phyloP scores from a whole-genome alignment of 2,329 filamentous ascomycete genomes.

The Apiospora pterosperma region DNA sequence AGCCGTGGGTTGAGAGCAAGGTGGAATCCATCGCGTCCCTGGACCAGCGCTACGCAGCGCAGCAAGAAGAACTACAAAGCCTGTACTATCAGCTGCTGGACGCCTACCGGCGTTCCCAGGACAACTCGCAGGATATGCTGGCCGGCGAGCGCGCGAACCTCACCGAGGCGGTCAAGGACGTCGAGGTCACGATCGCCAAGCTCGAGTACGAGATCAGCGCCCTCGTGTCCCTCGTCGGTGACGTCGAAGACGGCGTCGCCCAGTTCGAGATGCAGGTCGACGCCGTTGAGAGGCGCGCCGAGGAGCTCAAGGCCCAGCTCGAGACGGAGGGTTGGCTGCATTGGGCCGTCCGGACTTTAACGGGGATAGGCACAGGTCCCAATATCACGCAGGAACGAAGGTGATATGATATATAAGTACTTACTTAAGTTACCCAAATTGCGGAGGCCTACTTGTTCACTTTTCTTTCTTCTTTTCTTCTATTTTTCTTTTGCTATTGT shows the following conservation, averaged over 20 bases:
- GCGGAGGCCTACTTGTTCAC: not conserved
- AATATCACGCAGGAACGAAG: slow-evolving; percentile 41
- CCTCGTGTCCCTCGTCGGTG: slow-evolving; percentile 75
- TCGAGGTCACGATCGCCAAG: slow-evolving; percentile 78
- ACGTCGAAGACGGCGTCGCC: slow-evolving; percentile 78
- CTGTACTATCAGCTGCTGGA: slow-evolving; percentile 70
- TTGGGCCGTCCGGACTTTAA: slow-evolving; percentile 61
- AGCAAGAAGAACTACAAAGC: slow-evolving; percentile 62
- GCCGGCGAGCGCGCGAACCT: slow-evolving; percentile 65
- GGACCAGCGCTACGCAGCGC: slow-evolving; percentile 58
- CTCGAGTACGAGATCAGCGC: slow-evolving; percentile 88
- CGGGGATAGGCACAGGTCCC: slow-evolving; percentile 57
- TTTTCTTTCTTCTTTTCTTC: not conserved
- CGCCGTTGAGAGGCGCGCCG: slow-evolving; percentile 64
- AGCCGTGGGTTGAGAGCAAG: slow-evolving; percentile 59
- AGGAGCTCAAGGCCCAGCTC: slow-evolving; percentile 59
- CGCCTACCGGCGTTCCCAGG: slow-evolving; percentile 64
- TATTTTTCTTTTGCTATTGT: not conserved
- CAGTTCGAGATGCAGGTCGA: slow-evolving; percentile 78
- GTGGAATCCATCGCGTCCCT: slow-evolving; percentile 55
- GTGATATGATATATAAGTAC: not conserved
- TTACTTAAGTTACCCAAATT: too few species aligned
- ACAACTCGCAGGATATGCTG: slow-evolving; percentile 66
- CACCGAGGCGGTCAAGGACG: slow-evolving; percentile 69
- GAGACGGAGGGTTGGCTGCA: slow-evolving; percentile 62